phyloP scores from a whole-genome alignment of 805 yeast genomes.

The Lipomyces yamadae region DNA sequence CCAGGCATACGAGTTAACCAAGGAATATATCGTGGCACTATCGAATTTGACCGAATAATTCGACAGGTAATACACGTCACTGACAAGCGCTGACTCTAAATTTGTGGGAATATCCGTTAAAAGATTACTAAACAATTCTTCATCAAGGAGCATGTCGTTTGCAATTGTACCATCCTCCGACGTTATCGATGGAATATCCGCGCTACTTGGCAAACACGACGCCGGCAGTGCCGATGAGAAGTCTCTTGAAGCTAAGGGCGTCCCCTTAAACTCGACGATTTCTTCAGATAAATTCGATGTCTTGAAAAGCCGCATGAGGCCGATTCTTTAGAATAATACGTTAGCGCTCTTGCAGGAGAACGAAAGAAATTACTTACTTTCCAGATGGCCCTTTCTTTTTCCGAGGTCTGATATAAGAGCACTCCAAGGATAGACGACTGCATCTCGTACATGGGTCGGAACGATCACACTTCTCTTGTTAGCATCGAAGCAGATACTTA shows the following conservation, averaged over 20 bases:
- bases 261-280: constrained; percentile 2
- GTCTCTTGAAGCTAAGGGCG: neutral
- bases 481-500: neutral
- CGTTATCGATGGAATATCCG: constrained; percentile 10
- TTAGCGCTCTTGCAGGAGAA: constrained; percentile 1
- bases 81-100: constrained; percentile 3
- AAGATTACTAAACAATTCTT: constrained; percentile 4
- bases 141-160: neutral
- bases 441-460: constrained; percentile 10
- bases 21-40: constrained; percentile 2
- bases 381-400: constrained; percentile 12
- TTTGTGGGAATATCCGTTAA: constrained; percentile 3
- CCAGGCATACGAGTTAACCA: neutral
- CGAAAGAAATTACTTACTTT: constrained; percentile 3
- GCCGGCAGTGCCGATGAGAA: constrained; percentile 1
- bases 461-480: constrained; percentile 6
- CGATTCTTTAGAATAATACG: neutral
- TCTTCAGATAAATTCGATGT: constrained; percentile 5
- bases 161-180: neutral
- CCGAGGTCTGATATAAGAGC: constrained; percentile 13
- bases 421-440: constrained; percentile 12
- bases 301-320: neutral
- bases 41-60: constrained; percentile 4
- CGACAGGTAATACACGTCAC: constrained; percentile 9
- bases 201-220: constrained; percentile 5